Conservation (phyloP, 495 filamentous ascomycete genomes). For the Aspergillus avenaceus region DNA sequence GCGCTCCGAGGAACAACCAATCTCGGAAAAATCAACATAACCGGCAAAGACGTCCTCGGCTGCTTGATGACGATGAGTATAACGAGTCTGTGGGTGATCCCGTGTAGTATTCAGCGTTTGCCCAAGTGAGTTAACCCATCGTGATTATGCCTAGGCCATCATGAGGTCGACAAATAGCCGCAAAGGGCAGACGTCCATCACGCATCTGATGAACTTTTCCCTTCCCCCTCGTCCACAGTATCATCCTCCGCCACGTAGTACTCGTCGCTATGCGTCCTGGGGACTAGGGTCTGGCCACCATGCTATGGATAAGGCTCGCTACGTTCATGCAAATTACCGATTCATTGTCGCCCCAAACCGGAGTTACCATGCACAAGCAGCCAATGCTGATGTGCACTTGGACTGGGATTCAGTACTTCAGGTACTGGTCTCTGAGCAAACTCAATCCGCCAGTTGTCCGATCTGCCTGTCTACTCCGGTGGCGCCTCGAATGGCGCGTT, state of each 20-base stretch:
- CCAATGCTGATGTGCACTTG: constrained; percentile 84
- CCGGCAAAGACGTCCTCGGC: constrained; percentile 48
- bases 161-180: constrained; percentile 81
- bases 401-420: constrained; percentile 91
- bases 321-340: constrained; percentile 95
- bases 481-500: constrained; percentile 94
- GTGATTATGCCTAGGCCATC: constrained; percentile 49
- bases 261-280: constrained; percentile 69
- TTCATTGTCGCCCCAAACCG: constrained; percentile 86
- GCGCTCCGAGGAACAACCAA: constrained; percentile 68
- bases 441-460: constrained; percentile 82
- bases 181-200: constrained; percentile 93
- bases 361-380: constrained; percentile 73
- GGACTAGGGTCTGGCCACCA: constrained; percentile 89
- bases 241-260: constrained; percentile 52
- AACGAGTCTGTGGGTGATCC: constrained; percentile 64
- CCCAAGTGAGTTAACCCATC: not conserved
- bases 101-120: constrained; percentile 18
- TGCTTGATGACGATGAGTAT: constrained; percentile 75
- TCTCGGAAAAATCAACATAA: constrained; percentile 70
- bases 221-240: constrained; percentile 72
- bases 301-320: constrained; percentile 86
- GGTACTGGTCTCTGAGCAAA: constrained; percentile 83
- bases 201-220: constrained; percentile 90
- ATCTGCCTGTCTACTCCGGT: constrained; percentile 90